Percentiles rank a stretch among this genome's conserved stretches.
These are phyloP conservation scores for Penicillium griseofulvum DNA, from an alignment of 2,329 filamentous ascomycete genomes.

Conservation along the genomic window DNA sequence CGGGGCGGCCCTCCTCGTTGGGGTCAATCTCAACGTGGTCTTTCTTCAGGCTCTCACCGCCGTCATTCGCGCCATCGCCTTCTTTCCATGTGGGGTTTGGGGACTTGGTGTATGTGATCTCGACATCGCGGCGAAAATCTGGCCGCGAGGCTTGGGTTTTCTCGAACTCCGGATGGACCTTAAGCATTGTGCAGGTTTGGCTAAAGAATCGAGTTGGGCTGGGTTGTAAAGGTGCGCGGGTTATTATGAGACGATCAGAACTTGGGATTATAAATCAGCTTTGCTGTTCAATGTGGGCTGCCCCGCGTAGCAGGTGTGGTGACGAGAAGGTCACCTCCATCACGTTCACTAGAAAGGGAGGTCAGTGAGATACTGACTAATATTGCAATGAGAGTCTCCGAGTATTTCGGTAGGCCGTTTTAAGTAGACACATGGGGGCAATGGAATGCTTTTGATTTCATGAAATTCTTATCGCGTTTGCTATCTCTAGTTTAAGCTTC, in stretches of 20 bases:
- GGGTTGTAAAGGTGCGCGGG: not conserved
- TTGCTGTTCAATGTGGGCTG: not conserved
- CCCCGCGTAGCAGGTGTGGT: constrained; percentile 1
- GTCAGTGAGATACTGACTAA: constrained; percentile 7
- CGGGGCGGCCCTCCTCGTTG: constrained; percentile 65
- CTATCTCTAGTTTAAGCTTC: not conserved
- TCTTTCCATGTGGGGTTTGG: constrained; percentile 43
- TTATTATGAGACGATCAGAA: not conserved
- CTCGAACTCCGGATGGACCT: constrained; percentile 32
- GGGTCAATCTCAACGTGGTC: constrained; percentile 78
- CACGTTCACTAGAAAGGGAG: not conserved
- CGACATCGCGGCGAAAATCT: constrained; percentile 37
- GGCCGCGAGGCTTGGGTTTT: constrained; percentile 44
- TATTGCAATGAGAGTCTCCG: not conserved
- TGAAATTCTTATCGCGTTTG: not conserved
- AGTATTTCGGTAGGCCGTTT: not conserved
- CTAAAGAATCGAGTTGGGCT: constrained; percentile 15
- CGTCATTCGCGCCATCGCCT: constrained; percentile 45
- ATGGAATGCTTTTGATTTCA: not conserved
- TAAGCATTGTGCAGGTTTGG: constrained; percentile 26
- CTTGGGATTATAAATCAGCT: constrained; percentile 7
- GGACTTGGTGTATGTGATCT: constrained; percentile 41
- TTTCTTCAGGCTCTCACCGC: constrained; percentile 50
- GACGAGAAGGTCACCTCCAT: not conserved
- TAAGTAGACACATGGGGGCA: constrained; percentile 7